Base-by-base conservation (phyloP, 2,329 filamentous ascomycete genomes). In the Colletotrichum noveboracense region DNA sequence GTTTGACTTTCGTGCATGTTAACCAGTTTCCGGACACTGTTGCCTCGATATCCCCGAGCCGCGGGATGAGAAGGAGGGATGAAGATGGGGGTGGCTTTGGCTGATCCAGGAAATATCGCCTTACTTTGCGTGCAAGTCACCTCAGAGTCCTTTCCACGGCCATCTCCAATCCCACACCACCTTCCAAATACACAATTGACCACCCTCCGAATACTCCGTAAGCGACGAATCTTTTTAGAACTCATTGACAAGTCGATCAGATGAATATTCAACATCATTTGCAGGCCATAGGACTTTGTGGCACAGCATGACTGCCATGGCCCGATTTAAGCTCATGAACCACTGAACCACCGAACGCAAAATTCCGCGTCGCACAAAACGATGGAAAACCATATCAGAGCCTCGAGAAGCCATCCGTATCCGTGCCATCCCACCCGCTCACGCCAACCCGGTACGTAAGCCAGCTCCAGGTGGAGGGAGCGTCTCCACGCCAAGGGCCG, bases 401-500 rank as follows among this genome's bases (percentile, higher is more conserved):
- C 55, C 60, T 68, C 30, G 38, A 58, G 30, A 32, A 36, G 12
- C 28, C 58, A 34, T 61, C 30, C 30, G n/a, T 58, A 58, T 28
- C 55, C 24, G 55, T 32, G 65, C 32, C 38, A 52, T 60, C 43
- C 48, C 34, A 52, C 34, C 21, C 32, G 52, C 36, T 43, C 61
- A 32, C 30, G 24, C 61, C 36, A 72, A 66, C 30, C 24, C 61
- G 21, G 24, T 60, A 71, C 34, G 69, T 62, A 66, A 71, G 30
- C 24, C 36, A 55, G 32, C 18, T 38, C 36, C 21, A 61, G 68
- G 34, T 32, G 64, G 32, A 74, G 58, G 69, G 13, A 73, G 73
- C 43, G 65, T 74, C 70, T 76, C 70, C 65, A 65, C 64, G 74
- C 56, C 64, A 75, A 69, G 58, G 70, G 58, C 73, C 64, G 64